Evolutionary conservation across 1,284 basidiomycete genomes (phyloP), one percentile per base, ranked within the genome.

Genomic region (Testicularia cyperi): DNA sequence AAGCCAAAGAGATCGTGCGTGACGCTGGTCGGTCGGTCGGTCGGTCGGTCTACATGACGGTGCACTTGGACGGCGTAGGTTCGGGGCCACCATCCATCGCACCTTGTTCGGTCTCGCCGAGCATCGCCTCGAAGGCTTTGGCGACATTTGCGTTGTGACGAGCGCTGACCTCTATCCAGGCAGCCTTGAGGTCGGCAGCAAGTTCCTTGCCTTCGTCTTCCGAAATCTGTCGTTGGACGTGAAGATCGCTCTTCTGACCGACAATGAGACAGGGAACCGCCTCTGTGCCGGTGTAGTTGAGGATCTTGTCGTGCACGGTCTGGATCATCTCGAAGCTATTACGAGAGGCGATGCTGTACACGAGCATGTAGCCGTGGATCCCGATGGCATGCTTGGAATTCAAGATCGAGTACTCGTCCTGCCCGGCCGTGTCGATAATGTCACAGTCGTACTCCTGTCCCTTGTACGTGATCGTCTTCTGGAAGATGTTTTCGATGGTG

Each of bases 401-500:
- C 72, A 90, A 70, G 58, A 90, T 86, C 22, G 87, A 87, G 79
- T 87, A 90, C 72, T 91, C 89, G 70, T 91, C 89, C 86, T 98
- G 70, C 20, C 95, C 95, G 44, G 95, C 95, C 52, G 92, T 96
- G 79, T 99, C 95, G 75, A 98, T 90, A 80, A 99, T 96, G 80
- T 97, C 92, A 80, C 90, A 91, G 64, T 90, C 85, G 75, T 90
- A 97, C 65, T 92, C 87, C 32, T 84, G 81, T 43, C 90, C 90
- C 54, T 88, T 87, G 81, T 87, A 85, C 63, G 83, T 84, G 78
- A 97, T 84, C 35, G 81, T 83, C 82, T 95, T 96, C 61, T 85
- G 82, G 77, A 89, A 89, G 32, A 88, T 90, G 68, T 82, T 85
- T 78, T 96, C 92, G 77, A 96, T 96, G 54, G 92, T 96, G 16